Percentiles rank a stretch among this genome's conserved stretches.
These are phyloP conservation scores for Schoenoplectus triqueter DNA, from an alignment of 202 grass and related monocot genomes.

Conservation along the genomic window DNA sequence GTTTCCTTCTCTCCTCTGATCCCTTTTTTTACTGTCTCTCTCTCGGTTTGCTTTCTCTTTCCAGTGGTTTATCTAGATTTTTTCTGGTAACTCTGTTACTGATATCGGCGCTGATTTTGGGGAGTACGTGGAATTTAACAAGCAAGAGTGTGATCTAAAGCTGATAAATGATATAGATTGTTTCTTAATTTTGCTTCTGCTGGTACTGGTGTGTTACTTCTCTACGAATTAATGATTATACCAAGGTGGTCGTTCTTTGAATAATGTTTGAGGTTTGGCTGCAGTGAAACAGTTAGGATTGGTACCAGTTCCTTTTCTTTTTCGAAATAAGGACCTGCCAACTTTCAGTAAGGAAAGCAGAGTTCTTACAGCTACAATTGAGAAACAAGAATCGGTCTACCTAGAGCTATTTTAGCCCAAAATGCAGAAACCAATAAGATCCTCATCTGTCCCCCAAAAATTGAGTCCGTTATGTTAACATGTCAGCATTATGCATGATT, in stretches of 20 bases:
- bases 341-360: no score
- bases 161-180: not conserved
- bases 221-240: not conserved
- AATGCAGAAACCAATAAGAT: no score
- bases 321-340: no score
- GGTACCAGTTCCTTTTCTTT: not conserved
- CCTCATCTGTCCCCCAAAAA: no score
- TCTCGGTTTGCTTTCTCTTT: not conserved
- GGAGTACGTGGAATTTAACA: no score
- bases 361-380: no score
- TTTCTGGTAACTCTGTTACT: not conserved
- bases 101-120: not conserved
- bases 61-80: no score
- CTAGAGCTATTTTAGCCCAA: no score
- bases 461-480: no score
- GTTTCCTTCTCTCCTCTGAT: conserved; percentile 36
- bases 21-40: not conserved
- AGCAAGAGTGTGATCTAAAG: not conserved
- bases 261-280: not conserved
- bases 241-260: not conserved
- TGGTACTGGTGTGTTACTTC: not conserved
- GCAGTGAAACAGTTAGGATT: not conserved
- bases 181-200: not conserved
- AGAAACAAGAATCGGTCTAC: no score
- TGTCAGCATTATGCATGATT: not conserved